Conservation (phyloP, 208 protist genomes). For the Novymonas esmeraldas region DNA sequence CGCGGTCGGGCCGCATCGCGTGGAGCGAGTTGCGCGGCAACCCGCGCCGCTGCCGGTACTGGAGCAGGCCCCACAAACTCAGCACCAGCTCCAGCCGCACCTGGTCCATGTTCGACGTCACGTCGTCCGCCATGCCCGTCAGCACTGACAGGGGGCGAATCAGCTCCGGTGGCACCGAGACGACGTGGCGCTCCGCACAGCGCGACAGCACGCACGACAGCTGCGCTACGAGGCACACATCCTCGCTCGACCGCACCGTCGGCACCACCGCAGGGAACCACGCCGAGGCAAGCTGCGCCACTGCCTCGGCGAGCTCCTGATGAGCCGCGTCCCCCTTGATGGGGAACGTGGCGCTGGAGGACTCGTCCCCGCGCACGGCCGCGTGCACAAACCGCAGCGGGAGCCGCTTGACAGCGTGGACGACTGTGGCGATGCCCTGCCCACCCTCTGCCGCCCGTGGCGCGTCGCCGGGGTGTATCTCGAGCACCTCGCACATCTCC, state of each 20-base stretch:
- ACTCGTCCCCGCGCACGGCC: conserved; percentile 39
- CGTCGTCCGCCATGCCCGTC: conserved; percentile 33
- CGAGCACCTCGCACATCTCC: conserved; percentile 73
- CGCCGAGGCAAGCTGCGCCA: conserved; percentile 23
- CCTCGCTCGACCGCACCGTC: conserved; percentile 12
- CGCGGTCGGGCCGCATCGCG: conserved; percentile 4
- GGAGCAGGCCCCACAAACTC: conserved; percentile 32
- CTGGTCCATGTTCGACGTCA: conserved; percentile 21
- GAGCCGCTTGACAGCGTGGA: conserved; percentile 24
- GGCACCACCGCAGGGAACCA: conserved; percentile 25
- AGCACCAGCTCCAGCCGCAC: conserved; percentile 33
- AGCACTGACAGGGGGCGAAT: conserved; percentile 25
- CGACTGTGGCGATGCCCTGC: background rate
- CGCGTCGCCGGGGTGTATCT: conserved; percentile 29
- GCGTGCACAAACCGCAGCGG: conserved; percentile 75
- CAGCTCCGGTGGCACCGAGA: conserved; percentile 23
- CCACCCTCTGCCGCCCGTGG: background rate
- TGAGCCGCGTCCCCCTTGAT: conserved; percentile 15
- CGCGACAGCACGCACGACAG: conserved; percentile 61
- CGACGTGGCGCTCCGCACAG: conserved; percentile 36
- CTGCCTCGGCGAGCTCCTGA: conserved; percentile 23
- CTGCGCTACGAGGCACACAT: conserved; percentile 40
- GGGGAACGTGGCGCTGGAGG: conserved; percentile 12
- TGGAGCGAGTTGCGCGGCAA: conserved; percentile 12
- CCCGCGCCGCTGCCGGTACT: conserved; percentile 28